A percentile compares a stretch with the other conserved stretches of the same genome.
These are phyloP conservation scores for Pleurotus ostreatus DNA, from an alignment of 768 basidiomycete species.

Conservation along the genomic window DNA sequence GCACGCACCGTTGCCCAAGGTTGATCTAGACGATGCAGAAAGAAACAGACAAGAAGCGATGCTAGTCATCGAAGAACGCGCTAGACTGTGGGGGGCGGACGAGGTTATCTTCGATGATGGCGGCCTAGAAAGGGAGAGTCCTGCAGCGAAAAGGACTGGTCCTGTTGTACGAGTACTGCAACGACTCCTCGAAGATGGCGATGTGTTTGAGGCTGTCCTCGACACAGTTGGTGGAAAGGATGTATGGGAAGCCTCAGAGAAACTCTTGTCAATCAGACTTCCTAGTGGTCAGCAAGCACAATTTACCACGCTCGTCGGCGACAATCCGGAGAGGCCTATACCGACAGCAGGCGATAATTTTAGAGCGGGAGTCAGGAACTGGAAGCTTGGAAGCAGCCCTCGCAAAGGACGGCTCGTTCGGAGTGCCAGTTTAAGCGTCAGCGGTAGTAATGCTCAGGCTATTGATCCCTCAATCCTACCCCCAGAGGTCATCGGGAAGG, in stretches of 20 bases:
- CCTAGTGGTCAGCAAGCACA: conserved; percentile 33
- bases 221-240: conserved; percentile 81
- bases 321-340: conserved; percentile 57
- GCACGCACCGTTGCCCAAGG: conserved; percentile 43
- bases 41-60: conserved; percentile 29
- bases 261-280: conserved; percentile 37
- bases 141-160: conserved; percentile 35
- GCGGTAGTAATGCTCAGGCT: background rate
- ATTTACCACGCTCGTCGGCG: conserved; percentile 81
- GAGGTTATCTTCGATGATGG: conserved; percentile 73
- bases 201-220: conserved; percentile 73
- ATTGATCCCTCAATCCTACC: conserved; percentile 5
- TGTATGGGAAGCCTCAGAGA: conserved; percentile 71
- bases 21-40: conserved; percentile 18
- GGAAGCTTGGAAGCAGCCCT: conserved; percentile 31
- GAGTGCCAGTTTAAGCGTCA: background rate
- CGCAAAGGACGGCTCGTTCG: conserved; percentile 14
- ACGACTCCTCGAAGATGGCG: conserved; percentile 46
- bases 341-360: conserved; percentile 73
- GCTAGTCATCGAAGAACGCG: conserved; percentile 44
- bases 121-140: conserved; percentile 23
- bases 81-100: conserved; percentile 69
- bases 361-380: conserved; percentile 64
- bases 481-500: conserved; percentile 13
- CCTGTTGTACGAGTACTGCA: conserved; percentile 50